Base-by-base conservation (phyloP, 192 early-diverging fungal species). In the Linnemannia exigua region DNA sequence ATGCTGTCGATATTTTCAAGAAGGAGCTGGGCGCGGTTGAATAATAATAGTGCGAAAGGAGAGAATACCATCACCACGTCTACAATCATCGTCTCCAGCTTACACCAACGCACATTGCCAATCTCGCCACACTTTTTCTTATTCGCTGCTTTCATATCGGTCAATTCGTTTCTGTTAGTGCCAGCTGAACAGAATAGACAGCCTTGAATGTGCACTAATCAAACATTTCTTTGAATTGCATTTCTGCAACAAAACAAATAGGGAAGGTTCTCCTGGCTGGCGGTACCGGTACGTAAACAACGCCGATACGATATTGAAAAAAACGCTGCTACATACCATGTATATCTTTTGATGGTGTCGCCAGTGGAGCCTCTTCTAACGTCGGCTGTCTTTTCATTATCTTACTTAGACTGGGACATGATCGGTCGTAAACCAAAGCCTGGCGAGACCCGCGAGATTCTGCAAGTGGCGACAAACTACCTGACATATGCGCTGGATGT, bases 201-300 rank as follows among this genome's bases (percentile, higher is more conserved):
- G 2, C 58, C 8, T 3, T 31, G 3, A 7, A 17, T 3, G 17
- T 72, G 6, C 28, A 16, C 15, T 72, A 51, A 68, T 25, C 25
- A 8, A 35, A 33, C 22, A n/a, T 19, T 15, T 52, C 31, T 50
- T 51, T 14, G 48, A 41, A 15, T 38, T 9, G 19, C 28, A 22
- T 15, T 75, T 54, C 52, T 15, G 46, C 54, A n/a, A 0, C 37
- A 22, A 20, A 36, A 17, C 17, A 28, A 50, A 36, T 67, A 85
- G 84, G 84, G 70, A 86, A 86, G 70, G 84, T 86, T 50, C 84
- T 86, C 61, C 67, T 86, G 12, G 84, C 84, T 44, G 84, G 84
- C 36, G 74, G 74, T 31, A 67, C 54, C 28, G 84, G 84, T 86
- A 86, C 52, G 77, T 28, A 15, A 52, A 36, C 38, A 8, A 46